Evolutionary conservation across 2,329 filamentous ascomycete species (phyloP).

Genomic region (Colletotrichum cordylinicola): DNA sequence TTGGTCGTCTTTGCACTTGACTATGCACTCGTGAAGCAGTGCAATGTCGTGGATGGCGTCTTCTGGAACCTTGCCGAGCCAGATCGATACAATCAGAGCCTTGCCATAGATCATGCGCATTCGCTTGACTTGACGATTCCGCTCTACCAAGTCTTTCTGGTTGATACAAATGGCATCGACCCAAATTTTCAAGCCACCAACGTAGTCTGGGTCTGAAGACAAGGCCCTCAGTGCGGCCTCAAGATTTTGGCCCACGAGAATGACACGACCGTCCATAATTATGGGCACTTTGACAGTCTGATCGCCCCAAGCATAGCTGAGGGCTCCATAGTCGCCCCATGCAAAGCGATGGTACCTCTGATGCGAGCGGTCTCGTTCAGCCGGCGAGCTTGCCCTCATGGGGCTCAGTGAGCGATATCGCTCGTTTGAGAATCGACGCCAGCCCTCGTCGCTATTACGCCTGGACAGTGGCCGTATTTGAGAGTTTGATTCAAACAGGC

Average conservation of each 20-base stretch:
- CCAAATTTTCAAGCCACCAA: slow-evolving; percentile 18
- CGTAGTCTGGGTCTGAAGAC: background rate
- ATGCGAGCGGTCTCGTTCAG: background rate
- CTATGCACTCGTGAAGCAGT: background rate
- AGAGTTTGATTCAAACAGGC: background rate
- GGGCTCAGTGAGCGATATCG: background rate
- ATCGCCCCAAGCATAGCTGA: slow-evolving; percentile 11
- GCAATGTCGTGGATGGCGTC: slow-evolving; percentile 5
- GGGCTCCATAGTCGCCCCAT: slow-evolving; percentile 12
- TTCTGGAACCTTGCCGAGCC: slow-evolving; percentile 15
- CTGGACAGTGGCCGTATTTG: background rate
- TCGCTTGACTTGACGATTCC: slow-evolving; percentile 21
- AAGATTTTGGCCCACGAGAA: slow-evolving; percentile 1
- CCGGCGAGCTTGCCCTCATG: background rate
- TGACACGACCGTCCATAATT: background rate
- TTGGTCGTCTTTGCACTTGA: background rate
- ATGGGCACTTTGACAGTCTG: background rate
- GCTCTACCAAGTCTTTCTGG: slow-evolving; percentile 21
- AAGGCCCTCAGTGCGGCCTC: slow-evolving; percentile 6
- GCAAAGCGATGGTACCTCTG: slow-evolving; percentile 4
- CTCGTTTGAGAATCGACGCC: slow-evolving; percentile 6
- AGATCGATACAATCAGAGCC: slow-evolving; percentile 19
- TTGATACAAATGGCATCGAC: slow-evolving; percentile 28
- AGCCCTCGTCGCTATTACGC: slow-evolving; percentile 4
- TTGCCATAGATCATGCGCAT: slow-evolving; percentile 22